phyloP scores from a whole-genome alignment of 2,329 filamentous ascomycete genomes.

The Didymella pomorum region DNA sequence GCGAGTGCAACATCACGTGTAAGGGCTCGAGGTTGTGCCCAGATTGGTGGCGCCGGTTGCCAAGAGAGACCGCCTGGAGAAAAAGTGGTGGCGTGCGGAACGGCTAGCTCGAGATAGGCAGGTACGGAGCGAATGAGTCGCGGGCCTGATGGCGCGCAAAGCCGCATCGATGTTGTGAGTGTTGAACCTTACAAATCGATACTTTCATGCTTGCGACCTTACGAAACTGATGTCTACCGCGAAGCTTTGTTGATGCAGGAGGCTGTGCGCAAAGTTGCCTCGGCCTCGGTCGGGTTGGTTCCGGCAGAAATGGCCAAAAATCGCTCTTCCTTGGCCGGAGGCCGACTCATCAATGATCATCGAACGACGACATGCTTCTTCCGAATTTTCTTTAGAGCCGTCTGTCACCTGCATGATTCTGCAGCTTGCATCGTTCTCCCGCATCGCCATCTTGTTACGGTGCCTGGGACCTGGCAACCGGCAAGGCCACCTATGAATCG shows the following conservation, averaged over 20 bases:
- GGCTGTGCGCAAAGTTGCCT: conserved; percentile 7
- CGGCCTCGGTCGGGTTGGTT: background rate
- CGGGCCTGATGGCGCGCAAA: conserved; percentile 16
- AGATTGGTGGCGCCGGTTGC: conserved; percentile 24
- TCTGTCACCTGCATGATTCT: background rate
- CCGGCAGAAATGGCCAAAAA: background rate
- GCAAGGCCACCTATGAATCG: conserved; percentile 1
- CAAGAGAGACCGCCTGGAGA: conserved; percentile 14
- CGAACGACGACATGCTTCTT: background rate
- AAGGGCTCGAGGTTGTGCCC: conserved; percentile 13
- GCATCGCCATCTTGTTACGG: conserved; percentile 3
- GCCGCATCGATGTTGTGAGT: conserved; percentile 12
- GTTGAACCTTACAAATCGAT: conserved; percentile 19
- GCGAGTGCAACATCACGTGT: conserved; percentile 23
- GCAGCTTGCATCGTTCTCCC: conserved; percentile 2
- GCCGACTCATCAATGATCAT: background rate
- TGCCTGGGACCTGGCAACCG: conserved; percentile 9
- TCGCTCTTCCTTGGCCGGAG: background rate
- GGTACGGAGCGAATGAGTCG: conserved; percentile 12
- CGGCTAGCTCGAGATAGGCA: conserved; percentile 17
- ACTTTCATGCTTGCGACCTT: conserved; percentile 7
- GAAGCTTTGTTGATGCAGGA: background rate
- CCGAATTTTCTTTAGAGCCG: background rate
- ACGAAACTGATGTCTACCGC: conserved; percentile 3
- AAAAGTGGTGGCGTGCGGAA: conserved; percentile 15